Evolutionary conservation across 345 rosid species (phyloP).

Genomic region (Odontarrhena argentea): DNA sequence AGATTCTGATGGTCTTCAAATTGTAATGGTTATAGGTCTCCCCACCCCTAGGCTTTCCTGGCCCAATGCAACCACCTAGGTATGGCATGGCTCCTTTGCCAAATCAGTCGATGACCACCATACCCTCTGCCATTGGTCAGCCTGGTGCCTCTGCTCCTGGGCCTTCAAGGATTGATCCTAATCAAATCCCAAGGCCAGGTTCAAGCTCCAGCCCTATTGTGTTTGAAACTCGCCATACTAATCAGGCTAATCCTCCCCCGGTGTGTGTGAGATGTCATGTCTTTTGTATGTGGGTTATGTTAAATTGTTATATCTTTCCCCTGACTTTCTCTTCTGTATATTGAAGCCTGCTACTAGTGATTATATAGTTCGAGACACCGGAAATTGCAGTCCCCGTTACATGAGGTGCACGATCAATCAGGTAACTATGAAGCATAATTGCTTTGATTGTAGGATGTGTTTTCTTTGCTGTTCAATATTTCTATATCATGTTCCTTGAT

Average conservation of each 20-base stretch:
- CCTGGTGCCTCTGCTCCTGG: slow-evolving; percentile 69
- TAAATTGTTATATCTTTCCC: slow-evolving; percentile 19
- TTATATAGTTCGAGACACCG: slow-evolving; percentile 81
- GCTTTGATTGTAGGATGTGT: slow-evolving; percentile 20
- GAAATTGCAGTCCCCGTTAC: slow-evolving; percentile 98
- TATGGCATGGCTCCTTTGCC: slow-evolving; percentile 83
- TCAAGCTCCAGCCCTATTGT: slow-evolving; percentile 64
- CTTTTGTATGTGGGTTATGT: slow-evolving; percentile 21
- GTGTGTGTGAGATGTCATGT: slow-evolving; percentile 47
- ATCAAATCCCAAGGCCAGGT: slow-evolving; percentile 93
- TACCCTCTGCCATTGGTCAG: slow-evolving; percentile 78
- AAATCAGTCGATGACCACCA: slow-evolving; percentile 79
- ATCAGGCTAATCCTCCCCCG: slow-evolving; percentile 94
- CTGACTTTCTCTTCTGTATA: slow-evolving; percentile 31
- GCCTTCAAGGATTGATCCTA: slow-evolving; percentile 86
- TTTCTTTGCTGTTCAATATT: slow-evolving; percentile 11
- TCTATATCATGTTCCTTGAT: slow-evolving; percentile 10
- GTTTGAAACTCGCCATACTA: slow-evolving; percentile 83
- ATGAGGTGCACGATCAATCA: slow-evolving; percentile 98
- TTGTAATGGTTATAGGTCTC: slow-evolving; percentile 52
- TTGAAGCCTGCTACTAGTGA: slow-evolving; percentile 91
- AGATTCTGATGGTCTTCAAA: slow-evolving; percentile 38
- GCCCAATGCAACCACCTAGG: slow-evolving; percentile 64
- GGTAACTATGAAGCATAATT: slow-evolving; percentile 47
- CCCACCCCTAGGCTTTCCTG: slow-evolving; percentile 63